Evolutionary conservation across 1,284 basidiomycete species (phyloP).

Genomic region (Melampsora larici-populina): DNA sequence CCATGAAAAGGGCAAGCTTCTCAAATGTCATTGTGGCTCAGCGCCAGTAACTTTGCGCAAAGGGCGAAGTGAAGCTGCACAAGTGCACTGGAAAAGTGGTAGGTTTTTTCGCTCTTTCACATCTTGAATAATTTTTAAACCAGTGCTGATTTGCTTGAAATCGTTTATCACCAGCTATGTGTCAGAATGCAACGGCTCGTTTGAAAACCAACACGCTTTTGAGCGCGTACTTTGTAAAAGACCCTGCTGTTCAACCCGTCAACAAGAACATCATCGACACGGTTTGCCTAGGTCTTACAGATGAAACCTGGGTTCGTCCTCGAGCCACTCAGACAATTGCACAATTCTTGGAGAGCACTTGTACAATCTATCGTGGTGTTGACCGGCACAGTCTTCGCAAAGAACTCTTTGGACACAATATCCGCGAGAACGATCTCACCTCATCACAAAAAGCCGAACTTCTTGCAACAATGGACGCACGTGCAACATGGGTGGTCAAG

Average conservation of each 20-base stretch:
- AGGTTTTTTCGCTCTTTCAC: not conserved
- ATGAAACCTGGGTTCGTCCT: constrained; percentile 7
- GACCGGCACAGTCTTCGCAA: not conserved
- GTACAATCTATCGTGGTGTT: constrained; percentile 6
- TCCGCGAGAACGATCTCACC: not conserved
- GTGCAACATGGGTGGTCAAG: constrained; percentile 8
- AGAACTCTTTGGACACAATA: not conserved
- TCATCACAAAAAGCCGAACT: not conserved
- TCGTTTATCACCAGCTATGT: no score
- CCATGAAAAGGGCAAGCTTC: not conserved
- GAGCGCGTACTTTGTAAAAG: no score
- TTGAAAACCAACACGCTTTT: no score
- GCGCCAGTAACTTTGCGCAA: constrained; percentile 2
- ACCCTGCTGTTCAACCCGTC: not conserved
- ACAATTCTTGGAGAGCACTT: not conserved
- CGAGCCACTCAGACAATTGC: constrained; percentile 5
- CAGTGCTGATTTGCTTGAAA: no score
- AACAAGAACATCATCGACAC: no score
- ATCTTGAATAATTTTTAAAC: no score
- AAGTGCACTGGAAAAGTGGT: constrained; percentile 14
- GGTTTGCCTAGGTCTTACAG: not conserved
- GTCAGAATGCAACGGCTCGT: no score
- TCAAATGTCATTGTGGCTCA: constrained; percentile 24
- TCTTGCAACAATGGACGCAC: not conserved
- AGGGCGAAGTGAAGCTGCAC: constrained; percentile 12